These are phyloP conservation scores for Trametes cinnabarina DNA, from an alignment of 768 basidiomycete genomes.

Conservation along the genomic window DNA sequence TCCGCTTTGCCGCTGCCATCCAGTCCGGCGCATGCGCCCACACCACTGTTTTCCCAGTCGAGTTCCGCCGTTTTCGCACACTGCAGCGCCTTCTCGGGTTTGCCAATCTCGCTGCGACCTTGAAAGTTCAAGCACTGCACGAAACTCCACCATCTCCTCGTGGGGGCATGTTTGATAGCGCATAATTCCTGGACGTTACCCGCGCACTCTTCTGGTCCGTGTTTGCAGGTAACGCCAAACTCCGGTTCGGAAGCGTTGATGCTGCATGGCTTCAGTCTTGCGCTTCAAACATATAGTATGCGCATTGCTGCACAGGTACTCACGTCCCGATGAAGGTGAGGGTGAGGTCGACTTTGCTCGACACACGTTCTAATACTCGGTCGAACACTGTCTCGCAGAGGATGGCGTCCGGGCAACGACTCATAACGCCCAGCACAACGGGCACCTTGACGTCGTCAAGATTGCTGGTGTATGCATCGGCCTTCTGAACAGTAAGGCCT, in stretches of 20 bases:
- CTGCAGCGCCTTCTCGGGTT: slow-evolving; percentile 55
- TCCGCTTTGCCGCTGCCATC: slow-evolving; percentile 60
- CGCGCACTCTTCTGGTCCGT: slow-evolving; percentile 78
- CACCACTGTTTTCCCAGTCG: slow-evolving; percentile 63
- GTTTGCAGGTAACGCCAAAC: slow-evolving; percentile 80
- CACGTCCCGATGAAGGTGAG: slow-evolving; percentile 76
- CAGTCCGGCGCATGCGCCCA: slow-evolving; percentile 56
- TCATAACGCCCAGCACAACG: slow-evolving; percentile 61
- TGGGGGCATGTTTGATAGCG: slow-evolving; percentile 55
- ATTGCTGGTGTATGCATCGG: slow-evolving; percentile 4
- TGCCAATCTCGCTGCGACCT: slow-evolving; percentile 63
- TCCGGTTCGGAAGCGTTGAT: slow-evolving; percentile 59
- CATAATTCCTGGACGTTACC: slow-evolving; percentile 92
- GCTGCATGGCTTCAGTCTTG: slow-evolving; percentile 38
- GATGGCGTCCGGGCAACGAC: slow-evolving; percentile 77
- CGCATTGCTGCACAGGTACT: slow-evolving; percentile 27
- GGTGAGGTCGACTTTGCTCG: slow-evolving; percentile 62
- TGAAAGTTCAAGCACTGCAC: slow-evolving; percentile 77
- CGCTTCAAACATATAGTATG: neutral
- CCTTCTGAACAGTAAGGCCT: neutral
- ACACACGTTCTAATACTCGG: slow-evolving; percentile 60
- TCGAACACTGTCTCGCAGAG: slow-evolving; percentile 79
- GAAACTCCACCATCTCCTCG: slow-evolving; percentile 77
- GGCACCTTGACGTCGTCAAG: slow-evolving; percentile 42
- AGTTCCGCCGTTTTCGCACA: slow-evolving; percentile 66